Evolutionary conservation across 768 basidiomycete genomes (phyloP).

Genomic region (Neoboletus brunneissimus): DNA sequence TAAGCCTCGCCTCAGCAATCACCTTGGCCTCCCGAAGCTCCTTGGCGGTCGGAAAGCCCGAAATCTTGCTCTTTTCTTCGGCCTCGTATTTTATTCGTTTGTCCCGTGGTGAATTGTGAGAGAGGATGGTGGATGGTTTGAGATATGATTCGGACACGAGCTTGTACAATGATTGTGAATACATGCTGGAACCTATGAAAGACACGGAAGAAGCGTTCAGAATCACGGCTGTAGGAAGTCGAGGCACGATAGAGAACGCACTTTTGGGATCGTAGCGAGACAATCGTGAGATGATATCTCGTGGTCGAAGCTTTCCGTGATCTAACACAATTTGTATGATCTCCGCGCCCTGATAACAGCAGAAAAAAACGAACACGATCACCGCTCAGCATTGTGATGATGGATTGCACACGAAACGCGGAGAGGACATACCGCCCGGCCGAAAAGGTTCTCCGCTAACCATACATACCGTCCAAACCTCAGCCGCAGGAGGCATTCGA

Average conservation of each 20-base stretch:
- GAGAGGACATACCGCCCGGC: constrained; percentile 54
- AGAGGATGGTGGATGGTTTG: constrained; percentile 73
- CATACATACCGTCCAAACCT: constrained; percentile 82
- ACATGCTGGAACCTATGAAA: constrained; percentile 37
- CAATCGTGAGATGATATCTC: constrained; percentile 59
- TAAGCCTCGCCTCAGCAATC: constrained; percentile 58
- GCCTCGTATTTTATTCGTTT: constrained; percentile 77
- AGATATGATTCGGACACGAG: constrained; percentile 74
- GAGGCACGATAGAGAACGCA: constrained; percentile 31
- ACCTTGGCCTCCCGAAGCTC: constrained; percentile 73
- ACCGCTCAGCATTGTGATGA: background rate
- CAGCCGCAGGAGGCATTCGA: constrained; percentile 78
- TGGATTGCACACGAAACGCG: background rate
- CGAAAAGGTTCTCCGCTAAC: constrained; percentile 69
- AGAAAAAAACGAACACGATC: background rate
- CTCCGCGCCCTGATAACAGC: constrained; percentile 55
- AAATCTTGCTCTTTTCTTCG: constrained; percentile 72
- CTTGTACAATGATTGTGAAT: constrained; percentile 61
- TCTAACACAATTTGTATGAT: constrained; percentile 76
- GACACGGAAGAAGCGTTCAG: background rate
- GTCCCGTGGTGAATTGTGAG: constrained; percentile 78
- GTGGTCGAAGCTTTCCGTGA: constrained; percentile 80
- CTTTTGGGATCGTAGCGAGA: constrained; percentile 57
- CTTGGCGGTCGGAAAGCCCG: constrained; percentile 77
- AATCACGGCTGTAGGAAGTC: background rate